Evolutionary conservation across 441 rosid genomes (phyloP), one percentile per base, ranked within the genome.

Genomic region (Gossypium davidsonii): DNA sequence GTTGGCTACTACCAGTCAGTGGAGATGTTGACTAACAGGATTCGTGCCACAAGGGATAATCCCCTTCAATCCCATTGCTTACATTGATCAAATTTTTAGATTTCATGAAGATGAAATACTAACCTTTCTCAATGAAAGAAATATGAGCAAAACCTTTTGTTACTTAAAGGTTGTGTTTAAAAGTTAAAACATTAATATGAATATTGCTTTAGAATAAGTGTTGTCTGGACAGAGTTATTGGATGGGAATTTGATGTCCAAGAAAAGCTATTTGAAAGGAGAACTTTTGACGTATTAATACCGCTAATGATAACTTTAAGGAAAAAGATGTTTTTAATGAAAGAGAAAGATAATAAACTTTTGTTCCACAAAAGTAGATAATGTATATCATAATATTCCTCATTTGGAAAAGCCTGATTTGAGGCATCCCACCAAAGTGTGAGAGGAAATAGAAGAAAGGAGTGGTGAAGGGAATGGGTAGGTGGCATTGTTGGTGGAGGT

Each of bases 351-450:
- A 44, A 74, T 39, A 53, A 62, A 6, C 74, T 63, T 77, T 80
- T 70, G 49, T 53, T 15, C 28, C 18, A 31, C 42, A 46, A 74
- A 77, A 80, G 79, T 28, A 48, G 83, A 73, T 65, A 76, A 74
- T 58, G 73, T 57, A 34, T 69, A 73, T 78, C 76, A 73, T 60
- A 73, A 86, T 84, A 88, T 86, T 88, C 92, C 84, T 67, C 71
- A 73, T 79, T 76, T 68, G 44, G 82, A 81, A 73, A 85, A 80
- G 79, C 64, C 23, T 71, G 70, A 52, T 23, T 65, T 65, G 72
- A 67, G 65, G 82, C 76, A 80, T 81, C 86, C 71, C 67, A 72
- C 79, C 76, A 77, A 67, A 71, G 65, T 52, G 77, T 44, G 3
- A 48, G 60, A 37, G 64, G 34, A 56, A 53, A n/a, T 74, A 71